Evolutionary conservation across 495 filamentous ascomycete species (phyloP).

Genomic region (Aspergillus incahuasiensis): DNA sequence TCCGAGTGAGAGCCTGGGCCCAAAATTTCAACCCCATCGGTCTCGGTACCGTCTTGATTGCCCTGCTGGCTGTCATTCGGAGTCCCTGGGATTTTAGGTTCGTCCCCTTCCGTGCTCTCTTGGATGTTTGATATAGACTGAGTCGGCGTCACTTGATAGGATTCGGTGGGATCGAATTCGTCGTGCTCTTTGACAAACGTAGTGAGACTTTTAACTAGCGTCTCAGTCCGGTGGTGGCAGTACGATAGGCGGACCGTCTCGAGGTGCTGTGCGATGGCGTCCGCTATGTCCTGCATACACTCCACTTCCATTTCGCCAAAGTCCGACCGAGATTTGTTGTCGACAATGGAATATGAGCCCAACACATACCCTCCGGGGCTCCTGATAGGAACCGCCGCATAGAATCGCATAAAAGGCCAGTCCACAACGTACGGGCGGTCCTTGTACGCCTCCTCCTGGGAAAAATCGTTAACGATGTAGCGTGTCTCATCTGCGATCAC

Average conservation of each 20-base stretch:
- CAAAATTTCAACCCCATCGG: not conserved
- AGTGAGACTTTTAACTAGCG: conserved; percentile 29
- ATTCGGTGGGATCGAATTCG: conserved; percentile 23
- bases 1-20: conserved; percentile 6
- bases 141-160: conserved; percentile 12
- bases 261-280: conserved; percentile 29
- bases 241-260: conserved; percentile 29
- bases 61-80: not conserved
- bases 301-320: conserved; percentile 25
- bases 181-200: conserved; percentile 29
- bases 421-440: conserved; percentile 36
- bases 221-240: conserved; percentile 26
- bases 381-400: conserved; percentile 59
- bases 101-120: not conserved
- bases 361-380: conserved; percentile 56
- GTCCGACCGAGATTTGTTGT: conserved; percentile 44
- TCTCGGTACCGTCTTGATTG: not conserved
- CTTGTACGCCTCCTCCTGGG: conserved; percentile 44
- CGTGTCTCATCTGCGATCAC: conserved; percentile 31
- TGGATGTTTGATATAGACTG: not conserved
- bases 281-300: conserved; percentile 29
- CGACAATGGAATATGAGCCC: conserved; percentile 58
- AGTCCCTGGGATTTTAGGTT: not conserved
- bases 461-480: conserved; percentile 49
- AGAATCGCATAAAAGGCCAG: conserved; percentile 50